Base-by-base conservation (phyloP, 805 yeast species). In the Suhomyces prunicola region DNA sequence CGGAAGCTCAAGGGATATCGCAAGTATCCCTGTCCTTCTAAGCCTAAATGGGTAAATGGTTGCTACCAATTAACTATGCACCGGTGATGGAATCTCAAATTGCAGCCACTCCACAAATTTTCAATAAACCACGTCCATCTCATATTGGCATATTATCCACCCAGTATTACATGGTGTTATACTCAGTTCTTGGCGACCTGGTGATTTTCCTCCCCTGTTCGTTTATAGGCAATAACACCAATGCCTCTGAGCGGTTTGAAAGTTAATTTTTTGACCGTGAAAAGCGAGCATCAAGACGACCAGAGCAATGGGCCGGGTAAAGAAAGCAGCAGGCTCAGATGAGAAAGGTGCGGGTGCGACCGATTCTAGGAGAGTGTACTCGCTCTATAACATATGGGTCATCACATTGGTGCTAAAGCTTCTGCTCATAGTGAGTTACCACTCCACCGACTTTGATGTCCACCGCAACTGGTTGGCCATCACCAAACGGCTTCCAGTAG, bases 381-480 rank as follows among this genome's bases (percentile, higher is more conserved):
- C 74, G 3, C 60, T 75, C 27, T 46, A 61, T 27, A 72, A 73
- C 55, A 60, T 74, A 17, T 74, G 79, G 78, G 58, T 68, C 31
- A 62, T 72, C 7, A 57, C 72, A 2, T 57, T 72, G 10, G 70
- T 70, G 31, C 61, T 74, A 40, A 75, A 75, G 51, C 58, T 65
- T 7, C 63, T 74, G 22, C 61, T 74, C 12, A 54, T 67, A 4
- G 59, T 88, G 6, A 90, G 93, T 1, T 94, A 93, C 69, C 91
- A 83, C 60, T 92, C 97, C 10, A 94, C 98, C 0, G 99, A 94
- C 68, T 93, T 94, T 62, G 99, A 94, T 66, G 99, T 94, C 23
- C 99, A 94, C 69, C 76, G 99, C 54, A 94, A 94, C 65, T 94
- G 99, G 99, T 78, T 94, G 19, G 96, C 99, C 0, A 86, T 94